Evolutionary conservation across 2,329 filamentous ascomycete genomes (phyloP).

Genomic region (Didymellaceae sp.): DNA sequence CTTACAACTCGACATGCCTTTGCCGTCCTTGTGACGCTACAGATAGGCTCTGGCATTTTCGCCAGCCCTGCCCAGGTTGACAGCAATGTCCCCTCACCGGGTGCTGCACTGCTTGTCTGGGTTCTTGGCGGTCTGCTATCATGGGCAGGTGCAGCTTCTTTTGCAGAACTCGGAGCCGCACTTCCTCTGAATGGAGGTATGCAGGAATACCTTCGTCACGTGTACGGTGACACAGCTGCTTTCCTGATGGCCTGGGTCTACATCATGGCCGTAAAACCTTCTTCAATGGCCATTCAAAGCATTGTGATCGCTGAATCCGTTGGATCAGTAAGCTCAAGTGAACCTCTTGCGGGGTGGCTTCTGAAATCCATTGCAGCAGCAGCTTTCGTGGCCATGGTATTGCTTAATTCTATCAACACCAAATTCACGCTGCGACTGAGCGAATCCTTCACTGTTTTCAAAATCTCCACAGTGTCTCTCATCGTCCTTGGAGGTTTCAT

Average conservation of each 20-base stretch:
- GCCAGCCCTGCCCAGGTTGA: constrained; percentile 69
- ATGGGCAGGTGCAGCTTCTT: constrained; percentile 68
- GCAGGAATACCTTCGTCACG: constrained; percentile 67
- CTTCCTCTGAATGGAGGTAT: constrained; percentile 70
- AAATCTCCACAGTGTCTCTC: constrained; percentile 41
- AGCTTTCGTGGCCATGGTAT: constrained; percentile 49
- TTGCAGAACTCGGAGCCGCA: constrained; percentile 68
- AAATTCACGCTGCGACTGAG: constrained; percentile 50
- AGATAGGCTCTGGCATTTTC: constrained; percentile 70
- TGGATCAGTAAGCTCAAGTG: constrained; percentile 56
- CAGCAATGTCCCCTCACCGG: constrained; percentile 68
- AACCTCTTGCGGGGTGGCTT: constrained; percentile 18
- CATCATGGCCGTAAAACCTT: constrained; percentile 69
- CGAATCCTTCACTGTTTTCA: constrained; percentile 52
- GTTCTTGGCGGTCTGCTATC: constrained; percentile 66
- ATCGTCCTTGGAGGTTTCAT: constrained; percentile 41
- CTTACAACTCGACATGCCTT: constrained; percentile 55
- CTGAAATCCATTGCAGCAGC: constrained; percentile 49
- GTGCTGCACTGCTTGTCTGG: constrained; percentile 65
- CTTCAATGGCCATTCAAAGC: constrained; percentile 67
- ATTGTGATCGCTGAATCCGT: constrained; percentile 64
- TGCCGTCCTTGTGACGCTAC: constrained; percentile 67
- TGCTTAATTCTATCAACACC: constrained; percentile 55
- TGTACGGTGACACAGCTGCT: constrained; percentile 67
- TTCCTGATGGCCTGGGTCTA: constrained; percentile 71